Conservation (phyloP, 73 alveolate genomes). For the Paramecium sexaurelia region DNA sequence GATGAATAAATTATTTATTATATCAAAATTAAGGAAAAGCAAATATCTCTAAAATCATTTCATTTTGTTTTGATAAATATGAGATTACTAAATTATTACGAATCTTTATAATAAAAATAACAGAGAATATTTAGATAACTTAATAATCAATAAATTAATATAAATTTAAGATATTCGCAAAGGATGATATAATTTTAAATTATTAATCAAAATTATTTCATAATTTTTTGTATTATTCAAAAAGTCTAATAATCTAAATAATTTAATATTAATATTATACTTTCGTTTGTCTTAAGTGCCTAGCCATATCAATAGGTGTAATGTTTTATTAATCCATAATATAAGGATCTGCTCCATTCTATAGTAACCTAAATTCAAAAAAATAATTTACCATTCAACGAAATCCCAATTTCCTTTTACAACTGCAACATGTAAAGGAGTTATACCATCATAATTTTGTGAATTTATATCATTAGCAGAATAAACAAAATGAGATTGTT, state of each 20-base stretch:
- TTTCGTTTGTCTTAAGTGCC: neutral
- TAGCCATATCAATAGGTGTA: slow-evolving; percentile 70
- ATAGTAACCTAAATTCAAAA: neutral
- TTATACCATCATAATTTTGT: slow-evolving; percentile 68
- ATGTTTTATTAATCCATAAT: slow-evolving; percentile 56
- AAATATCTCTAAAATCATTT: too few species aligned
- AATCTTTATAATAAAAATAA: too few species aligned
- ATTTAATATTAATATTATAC: neutral
- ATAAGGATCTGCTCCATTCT: slow-evolving; percentile 70
- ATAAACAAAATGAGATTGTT: slow-evolving; percentile 60
- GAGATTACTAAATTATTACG: too few species aligned
- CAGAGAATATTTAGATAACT: too few species aligned
- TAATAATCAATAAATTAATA: too few species aligned
- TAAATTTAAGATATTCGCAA: too few species aligned
- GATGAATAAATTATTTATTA: too few species aligned
- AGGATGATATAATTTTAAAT: too few species aligned
- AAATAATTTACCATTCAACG: slow-evolving; percentile 7
- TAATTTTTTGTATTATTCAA: neutral
- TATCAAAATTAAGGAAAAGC: too few species aligned
- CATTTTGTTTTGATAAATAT: too few species aligned
- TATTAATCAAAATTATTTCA: neutral
- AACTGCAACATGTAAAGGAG: slow-evolving; percentile 75
- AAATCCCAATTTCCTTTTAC: slow-evolving; percentile 30
- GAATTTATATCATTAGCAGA: slow-evolving; percentile 68
- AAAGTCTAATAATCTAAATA: neutral